These are phyloP conservation scores for Clausena lansium DNA, from an alignment of 345 rosid species.

Conservation along the genomic window DNA sequence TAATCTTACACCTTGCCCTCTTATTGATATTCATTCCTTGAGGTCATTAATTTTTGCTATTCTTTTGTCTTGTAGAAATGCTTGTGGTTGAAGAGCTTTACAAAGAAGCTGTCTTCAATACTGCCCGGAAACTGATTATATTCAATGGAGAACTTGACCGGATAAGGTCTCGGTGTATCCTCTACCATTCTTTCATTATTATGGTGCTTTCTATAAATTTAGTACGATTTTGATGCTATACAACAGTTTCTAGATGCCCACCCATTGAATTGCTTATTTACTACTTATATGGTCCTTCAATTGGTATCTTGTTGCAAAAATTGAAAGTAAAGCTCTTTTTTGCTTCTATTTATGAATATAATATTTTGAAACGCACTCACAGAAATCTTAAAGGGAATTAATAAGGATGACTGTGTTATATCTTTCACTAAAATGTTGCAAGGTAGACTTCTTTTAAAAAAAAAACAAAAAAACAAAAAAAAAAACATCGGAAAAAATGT, in stretches of 20 bases:
- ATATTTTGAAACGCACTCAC: too few species aligned
- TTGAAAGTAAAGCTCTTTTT: too few species aligned
- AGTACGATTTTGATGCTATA: not conserved
- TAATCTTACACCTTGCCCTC: constrained; percentile 24
- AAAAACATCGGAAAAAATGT: too few species aligned
- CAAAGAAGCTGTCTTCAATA: constrained; percentile 71
- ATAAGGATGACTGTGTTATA: too few species aligned
- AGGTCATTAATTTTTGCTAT: constrained; percentile 8
- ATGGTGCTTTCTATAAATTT: not conserved
- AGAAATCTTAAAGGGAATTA: too few species aligned
- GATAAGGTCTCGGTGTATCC: constrained; percentile 97
- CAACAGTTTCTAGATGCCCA: not conserved
- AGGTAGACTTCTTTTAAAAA: too few species aligned
- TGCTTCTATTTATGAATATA: too few species aligned
- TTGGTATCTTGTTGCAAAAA: too few species aligned
- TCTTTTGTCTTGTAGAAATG: constrained; percentile 63
- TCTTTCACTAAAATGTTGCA: too few species aligned
- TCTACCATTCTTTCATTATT: constrained; percentile 18
- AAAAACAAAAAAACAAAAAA: too few species aligned
- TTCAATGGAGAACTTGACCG: constrained; percentile 97
- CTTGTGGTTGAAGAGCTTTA: constrained; percentile 96
- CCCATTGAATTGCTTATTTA: not conserved
- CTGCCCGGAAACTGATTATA: constrained; percentile 62
- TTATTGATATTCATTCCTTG: constrained; percentile 3
- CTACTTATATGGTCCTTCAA: not conserved